Evolutionary conservation across 1,139 yeast species (phyloP).

Genomic region (Hansenula sp.): DNA sequence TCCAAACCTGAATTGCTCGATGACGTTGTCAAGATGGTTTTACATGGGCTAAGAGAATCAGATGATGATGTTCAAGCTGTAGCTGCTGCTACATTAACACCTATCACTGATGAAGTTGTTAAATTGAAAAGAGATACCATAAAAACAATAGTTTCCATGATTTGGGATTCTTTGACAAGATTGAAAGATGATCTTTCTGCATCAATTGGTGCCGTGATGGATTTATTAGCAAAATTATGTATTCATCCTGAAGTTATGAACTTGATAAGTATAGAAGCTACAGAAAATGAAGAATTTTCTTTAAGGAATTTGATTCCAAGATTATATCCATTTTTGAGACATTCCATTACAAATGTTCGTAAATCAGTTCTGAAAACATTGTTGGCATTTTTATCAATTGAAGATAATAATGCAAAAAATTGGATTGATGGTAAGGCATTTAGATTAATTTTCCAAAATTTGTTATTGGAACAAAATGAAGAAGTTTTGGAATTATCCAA

Average conservation of each 20-base stretch:
- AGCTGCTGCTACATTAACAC: slow-evolving; percentile 89
- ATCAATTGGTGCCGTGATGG: slow-evolving; percentile 96
- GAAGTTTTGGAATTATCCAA: slow-evolving; percentile 65
- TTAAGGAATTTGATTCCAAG: slow-evolving; percentile 84
- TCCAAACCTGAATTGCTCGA: slow-evolving; percentile 56
- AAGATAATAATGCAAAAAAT: slow-evolving; percentile 57
- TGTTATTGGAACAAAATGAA: slow-evolving; percentile 81
- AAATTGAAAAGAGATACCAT: slow-evolving; percentile 56
- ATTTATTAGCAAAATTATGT: slow-evolving; percentile 81
- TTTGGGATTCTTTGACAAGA: slow-evolving; percentile 86
- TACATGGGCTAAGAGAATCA: slow-evolving; percentile 77
- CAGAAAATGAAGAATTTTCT: slow-evolving; percentile 42
- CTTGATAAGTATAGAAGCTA: slow-evolving; percentile 60
- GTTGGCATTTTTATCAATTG: slow-evolving; percentile 67
- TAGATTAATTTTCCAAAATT: slow-evolving; percentile 78
- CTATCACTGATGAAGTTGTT: slow-evolving; percentile 84
- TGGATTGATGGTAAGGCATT: slow-evolving; percentile 79
- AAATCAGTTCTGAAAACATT: slow-evolving; percentile 83
- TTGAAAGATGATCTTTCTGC: slow-evolving; percentile 90
- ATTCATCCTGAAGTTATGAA: slow-evolving; percentile 74
- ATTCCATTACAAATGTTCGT: slow-evolving; percentile 88
- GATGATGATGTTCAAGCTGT: slow-evolving; percentile 98
- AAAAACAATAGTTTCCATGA: slow-evolving; percentile 62
- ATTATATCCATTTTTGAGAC: slow-evolving; percentile 88
- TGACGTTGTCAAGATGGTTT: slow-evolving; percentile 76